Evolutionary conservation across 345 rosid species (phyloP), one percentile per base, ranked within the genome.

Genomic region (Barbarea vulgaris): DNA sequence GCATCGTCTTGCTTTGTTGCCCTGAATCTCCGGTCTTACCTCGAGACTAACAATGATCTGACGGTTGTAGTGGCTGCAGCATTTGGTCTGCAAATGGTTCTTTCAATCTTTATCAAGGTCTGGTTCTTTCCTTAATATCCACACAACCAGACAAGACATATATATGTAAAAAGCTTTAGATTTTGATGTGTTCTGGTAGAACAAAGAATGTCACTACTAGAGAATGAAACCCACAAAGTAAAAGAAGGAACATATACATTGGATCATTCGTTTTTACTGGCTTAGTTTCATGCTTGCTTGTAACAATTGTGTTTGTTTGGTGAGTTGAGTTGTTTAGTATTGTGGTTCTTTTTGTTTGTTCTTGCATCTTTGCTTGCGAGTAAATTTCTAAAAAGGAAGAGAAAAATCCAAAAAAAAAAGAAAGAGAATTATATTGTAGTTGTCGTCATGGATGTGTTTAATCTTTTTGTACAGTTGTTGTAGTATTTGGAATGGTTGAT

Each of bases 81-180:
- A 12, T 89, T 92, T 81, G 77, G 77, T 51, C 79, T 95, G 81
- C 99, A 95, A 81, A 82, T 92, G 84, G 85, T 87, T 64, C 82
- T 95, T 18, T 91, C 97, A 51, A 76, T 95, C 84, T 90, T 95
- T 81, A 80, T 95, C 82, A 95, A 95, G 84, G 96, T 83, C 77
- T 90, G 94, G 94, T 95, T 95, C 85, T 95, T 95, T 76, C 85
- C 97, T 48, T 95, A 78, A 81, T 51, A 69, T 48, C 57, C 24
- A 37, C 25, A 9, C n/a, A 21, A 36, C 24, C 14, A 24, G 18
- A 70, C 31, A 41, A 41, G 9, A 54, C 34, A 64, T 55, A 61
- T 61, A 56, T 30, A 17, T 75, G 69, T 74, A 47, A 64, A 63
- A 27, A 34, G 76, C 25, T 70, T 51, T 44, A 70, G 71, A 70